These are phyloP conservation scores for Chalciporus sphaerocephalus DNA, from an alignment of 768 basidiomycete species.

Conservation along the genomic window DNA sequence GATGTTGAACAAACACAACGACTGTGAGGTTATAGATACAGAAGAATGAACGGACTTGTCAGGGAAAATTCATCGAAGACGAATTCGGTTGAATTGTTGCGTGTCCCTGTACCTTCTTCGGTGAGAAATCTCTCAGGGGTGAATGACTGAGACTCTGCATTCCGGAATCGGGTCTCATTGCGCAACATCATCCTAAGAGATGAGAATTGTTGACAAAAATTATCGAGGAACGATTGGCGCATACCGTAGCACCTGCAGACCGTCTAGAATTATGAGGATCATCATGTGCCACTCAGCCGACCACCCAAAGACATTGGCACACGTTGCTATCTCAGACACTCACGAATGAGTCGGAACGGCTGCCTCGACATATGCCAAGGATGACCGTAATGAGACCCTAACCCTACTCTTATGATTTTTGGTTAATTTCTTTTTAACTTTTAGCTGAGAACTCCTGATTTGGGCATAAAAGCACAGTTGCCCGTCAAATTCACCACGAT, in stretches of 20 bases:
- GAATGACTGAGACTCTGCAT: constrained; percentile 8
- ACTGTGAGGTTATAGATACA: too few relatives aligned
- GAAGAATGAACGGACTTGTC: background rate
- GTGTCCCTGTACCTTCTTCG: constrained; percentile 5
- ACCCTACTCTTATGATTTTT: too few relatives aligned
- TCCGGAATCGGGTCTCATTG: constrained; percentile 7
- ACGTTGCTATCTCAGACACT: constrained; percentile 2
- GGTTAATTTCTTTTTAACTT: background rate
- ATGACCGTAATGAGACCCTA: too few relatives aligned
- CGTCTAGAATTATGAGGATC: background rate
- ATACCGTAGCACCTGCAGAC: too few relatives aligned
- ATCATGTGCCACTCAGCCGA: too few relatives aligned
- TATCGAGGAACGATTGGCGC: too few relatives aligned
- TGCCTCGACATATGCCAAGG: constrained; percentile 8
- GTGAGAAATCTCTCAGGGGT: constrained; percentile 12
- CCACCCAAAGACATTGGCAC: background rate
- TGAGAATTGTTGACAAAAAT: too few relatives aligned
- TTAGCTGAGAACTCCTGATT: constrained; percentile 4
- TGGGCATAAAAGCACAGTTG: constrained; percentile 9
- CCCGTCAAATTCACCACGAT: constrained; percentile 16
- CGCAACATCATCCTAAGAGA: constrained; percentile 10
- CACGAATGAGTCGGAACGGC: too few relatives aligned
- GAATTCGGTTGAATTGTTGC: constrained; percentile 6
- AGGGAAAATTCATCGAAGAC: constrained; percentile 8
- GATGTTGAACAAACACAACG: too few relatives aligned